Conservation (phyloP, 1,139 yeast genomes). For the Candida sojae region DNA sequence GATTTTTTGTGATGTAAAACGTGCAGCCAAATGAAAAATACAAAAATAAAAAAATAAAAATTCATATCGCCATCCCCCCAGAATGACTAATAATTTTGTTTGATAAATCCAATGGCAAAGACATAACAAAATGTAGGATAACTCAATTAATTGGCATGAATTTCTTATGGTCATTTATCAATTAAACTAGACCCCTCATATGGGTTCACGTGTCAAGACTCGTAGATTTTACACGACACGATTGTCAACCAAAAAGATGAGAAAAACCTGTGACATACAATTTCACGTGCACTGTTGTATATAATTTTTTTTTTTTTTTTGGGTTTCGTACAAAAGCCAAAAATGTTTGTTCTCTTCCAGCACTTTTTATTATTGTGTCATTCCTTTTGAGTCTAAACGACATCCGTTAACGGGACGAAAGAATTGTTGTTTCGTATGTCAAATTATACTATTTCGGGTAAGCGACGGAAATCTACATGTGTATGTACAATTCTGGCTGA, state of each 20-base stretch:
- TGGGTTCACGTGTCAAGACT: not conserved
- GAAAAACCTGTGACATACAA: slow-evolving; percentile 1
- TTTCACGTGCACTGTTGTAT: slow-evolving; percentile 6
- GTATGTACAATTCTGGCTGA: too few species aligned
- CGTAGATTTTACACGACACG: not conserved
- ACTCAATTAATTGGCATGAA: too few species aligned
- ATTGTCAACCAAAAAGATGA: not conserved
- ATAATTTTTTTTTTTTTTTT: not conserved
- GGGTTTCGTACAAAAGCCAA: not conserved
- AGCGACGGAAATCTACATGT: not conserved
- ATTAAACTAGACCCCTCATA: too few species aligned
- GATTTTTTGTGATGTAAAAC: slow-evolving; percentile 2
- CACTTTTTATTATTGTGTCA: not conserved
- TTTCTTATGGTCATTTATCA: too few species aligned
- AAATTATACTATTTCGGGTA: not conserved
- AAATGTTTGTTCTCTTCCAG: not conserved
- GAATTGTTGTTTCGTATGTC: not conserved
- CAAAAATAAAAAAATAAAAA: not conserved
- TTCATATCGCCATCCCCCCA: not conserved
- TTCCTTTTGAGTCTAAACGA: not conserved
- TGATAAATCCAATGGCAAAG: too few species aligned
- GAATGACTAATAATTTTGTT: not conserved
- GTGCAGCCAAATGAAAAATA: not conserved
- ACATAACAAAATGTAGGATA: too few species aligned
- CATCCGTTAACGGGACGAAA: not conserved